These are phyloP conservation scores for Micromonas commoda DNA, from an alignment of 139 green algal genomes.

Conservation along the genomic window DNA sequence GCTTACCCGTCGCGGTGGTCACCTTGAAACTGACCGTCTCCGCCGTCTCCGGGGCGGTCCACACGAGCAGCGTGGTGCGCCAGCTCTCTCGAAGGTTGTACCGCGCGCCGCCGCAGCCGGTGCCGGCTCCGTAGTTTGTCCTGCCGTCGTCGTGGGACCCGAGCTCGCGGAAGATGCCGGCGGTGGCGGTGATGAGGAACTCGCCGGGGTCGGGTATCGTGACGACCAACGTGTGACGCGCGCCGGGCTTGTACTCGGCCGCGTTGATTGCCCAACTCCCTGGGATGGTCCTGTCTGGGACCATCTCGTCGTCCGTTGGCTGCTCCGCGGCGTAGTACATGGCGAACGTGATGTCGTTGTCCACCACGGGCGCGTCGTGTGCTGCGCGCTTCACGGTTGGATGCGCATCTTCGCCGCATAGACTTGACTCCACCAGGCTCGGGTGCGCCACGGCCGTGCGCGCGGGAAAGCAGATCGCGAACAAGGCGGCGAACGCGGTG, in stretches of 20 bases:
- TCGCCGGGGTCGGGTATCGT: background rate
- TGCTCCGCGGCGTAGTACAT: background rate
- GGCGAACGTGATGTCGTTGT: background rate
- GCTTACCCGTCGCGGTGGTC: background rate
- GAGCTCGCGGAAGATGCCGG: background rate
- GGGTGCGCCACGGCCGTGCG: background rate
- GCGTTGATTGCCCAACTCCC: background rate
- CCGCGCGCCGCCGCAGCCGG: background rate
- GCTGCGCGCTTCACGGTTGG: background rate
- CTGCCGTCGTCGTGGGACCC: background rate
- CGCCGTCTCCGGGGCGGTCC: background rate
- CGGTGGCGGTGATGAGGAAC: background rate
- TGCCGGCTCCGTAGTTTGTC: background rate
- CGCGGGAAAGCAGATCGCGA: background rate
- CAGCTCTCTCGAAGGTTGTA: background rate
- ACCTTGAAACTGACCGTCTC: background rate
- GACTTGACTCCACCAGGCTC: background rate
- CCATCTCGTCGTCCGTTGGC: background rate
- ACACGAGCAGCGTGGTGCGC: background rate
- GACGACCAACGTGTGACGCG: background rate
- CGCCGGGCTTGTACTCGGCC: background rate
- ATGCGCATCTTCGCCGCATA: background rate
- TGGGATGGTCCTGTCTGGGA: background rate
- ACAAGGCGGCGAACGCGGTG: background rate
- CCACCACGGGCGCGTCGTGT: background rate